A percentile compares a stretch with the other conserved stretches of the same genome.
phyloP scores from a whole-genome alignment of 2,329 filamentous ascomycete genomes.

The Diaporthe sp. region DNA sequence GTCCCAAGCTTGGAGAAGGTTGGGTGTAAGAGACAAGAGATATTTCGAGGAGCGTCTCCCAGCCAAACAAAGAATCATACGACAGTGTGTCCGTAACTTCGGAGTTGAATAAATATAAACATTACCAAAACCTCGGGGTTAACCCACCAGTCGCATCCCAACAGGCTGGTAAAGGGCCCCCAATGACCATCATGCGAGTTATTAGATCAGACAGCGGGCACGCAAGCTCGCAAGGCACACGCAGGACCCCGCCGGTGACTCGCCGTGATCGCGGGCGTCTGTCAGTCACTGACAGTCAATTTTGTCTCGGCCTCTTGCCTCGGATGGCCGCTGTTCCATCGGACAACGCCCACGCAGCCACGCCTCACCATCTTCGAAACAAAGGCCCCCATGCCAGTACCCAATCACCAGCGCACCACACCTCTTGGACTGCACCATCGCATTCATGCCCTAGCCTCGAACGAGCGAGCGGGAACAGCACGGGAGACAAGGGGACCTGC shows the following conservation, averaged over 20 bases:
- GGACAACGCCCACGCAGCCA: constrained; percentile 21
- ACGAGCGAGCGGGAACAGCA: constrained; percentile 23
- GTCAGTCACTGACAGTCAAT: background rate
- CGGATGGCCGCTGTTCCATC: constrained; percentile 33
- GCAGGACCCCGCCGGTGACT: background rate
- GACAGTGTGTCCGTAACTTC: background rate
- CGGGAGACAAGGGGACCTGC: constrained; percentile 1
- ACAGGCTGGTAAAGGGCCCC: constrained; percentile 23
- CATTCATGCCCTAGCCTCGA: constrained; percentile 31
- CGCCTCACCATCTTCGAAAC: constrained; percentile 34
- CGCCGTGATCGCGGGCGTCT: background rate
- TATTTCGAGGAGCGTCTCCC: background rate
- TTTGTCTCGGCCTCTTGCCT: constrained; percentile 28
- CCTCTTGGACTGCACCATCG: constrained; percentile 27
- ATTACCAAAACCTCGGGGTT: constrained; percentile 27
- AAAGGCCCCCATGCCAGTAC: constrained; percentile 20
- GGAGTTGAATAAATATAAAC: background rate
- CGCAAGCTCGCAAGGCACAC: background rate
- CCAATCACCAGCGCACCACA: constrained; percentile 31
- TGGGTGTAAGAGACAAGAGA: background rate
- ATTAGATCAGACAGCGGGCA: background rate
- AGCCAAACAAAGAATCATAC: background rate
- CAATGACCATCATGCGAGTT: constrained; percentile 5
- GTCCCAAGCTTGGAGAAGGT: constrained; percentile 1
- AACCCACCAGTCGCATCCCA: constrained; percentile 34